phyloP scores from a whole-genome alignment of 2,329 filamentous ascomycete genomes.

The Colletotrichum sp. region DNA sequence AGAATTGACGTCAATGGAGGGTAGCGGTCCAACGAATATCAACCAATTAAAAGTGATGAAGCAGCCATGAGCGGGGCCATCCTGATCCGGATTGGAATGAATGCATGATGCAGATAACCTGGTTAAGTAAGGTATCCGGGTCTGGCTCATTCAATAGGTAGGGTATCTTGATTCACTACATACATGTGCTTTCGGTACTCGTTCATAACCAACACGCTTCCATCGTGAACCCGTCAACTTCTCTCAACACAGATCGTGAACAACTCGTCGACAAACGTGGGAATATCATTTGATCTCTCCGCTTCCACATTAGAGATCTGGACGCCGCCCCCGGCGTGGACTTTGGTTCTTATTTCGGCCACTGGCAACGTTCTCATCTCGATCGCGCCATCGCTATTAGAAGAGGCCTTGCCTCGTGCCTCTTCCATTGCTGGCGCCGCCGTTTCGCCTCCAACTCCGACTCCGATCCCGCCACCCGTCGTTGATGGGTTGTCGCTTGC shows the following conservation, averaged over 20 bases:
- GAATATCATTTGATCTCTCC: constrained; percentile 36
- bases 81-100: background rate
- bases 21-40: background rate
- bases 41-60: background rate
- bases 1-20: background rate
- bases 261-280: constrained; percentile 52
- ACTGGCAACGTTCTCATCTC: constrained; percentile 30
- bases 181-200: background rate
- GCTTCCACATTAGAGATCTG: constrained; percentile 37
- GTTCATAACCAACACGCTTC: background rate
- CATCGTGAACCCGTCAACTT: background rate
- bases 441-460: constrained; percentile 11
- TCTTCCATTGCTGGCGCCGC: background rate
- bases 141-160: background rate
- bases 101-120: background rate
- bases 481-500: background rate
- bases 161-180: background rate
- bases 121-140: background rate
- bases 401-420: background rate
- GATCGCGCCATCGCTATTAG: constrained; percentile 18
- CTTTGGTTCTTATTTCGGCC: constrained; percentile 18
- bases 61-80: background rate
- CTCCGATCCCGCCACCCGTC: constrained; percentile 18
- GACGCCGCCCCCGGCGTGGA: constrained; percentile 26
- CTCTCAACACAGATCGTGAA: constrained; percentile 33